Conservation (phyloP, 768 basidiomycete species). For the Xerocomellus dryophilus region DNA sequence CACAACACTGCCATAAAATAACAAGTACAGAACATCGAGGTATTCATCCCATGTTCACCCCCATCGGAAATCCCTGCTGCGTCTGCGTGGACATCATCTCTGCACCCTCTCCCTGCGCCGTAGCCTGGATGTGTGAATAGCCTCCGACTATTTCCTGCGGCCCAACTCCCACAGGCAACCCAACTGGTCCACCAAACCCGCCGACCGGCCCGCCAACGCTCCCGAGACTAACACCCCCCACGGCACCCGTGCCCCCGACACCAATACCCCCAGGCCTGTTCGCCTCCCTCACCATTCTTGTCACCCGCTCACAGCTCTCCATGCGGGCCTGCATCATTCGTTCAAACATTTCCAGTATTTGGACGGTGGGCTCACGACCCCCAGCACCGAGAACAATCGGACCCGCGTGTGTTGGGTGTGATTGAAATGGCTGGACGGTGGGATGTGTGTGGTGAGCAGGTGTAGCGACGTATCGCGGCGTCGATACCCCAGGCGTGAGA, state of each 20-base stretch:
- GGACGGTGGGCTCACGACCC: conserved; percentile 42
- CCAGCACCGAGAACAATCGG: conserved; percentile 31
- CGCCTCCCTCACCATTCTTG: conserved; percentile 47
- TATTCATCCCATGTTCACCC: conserved; percentile 5
- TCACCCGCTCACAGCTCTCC: conserved; percentile 71
- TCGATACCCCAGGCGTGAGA: conserved; percentile 8
- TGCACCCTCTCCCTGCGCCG: conserved; percentile 5
- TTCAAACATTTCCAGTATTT: conserved; percentile 64
- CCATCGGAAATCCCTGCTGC: conserved; percentile 27
- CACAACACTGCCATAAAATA: conserved; percentile 11
- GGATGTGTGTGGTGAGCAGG: conserved; percentile 10
- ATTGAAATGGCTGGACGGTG: conserved; percentile 9
- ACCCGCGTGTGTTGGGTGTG: conserved; percentile 15
- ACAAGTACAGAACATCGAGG: background rate
- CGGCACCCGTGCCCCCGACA: conserved; percentile 3
- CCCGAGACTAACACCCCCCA: conserved; percentile 13
- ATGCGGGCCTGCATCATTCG: conserved; percentile 71
- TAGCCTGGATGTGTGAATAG: conserved; percentile 12
- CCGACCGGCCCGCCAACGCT: conserved; percentile 31
- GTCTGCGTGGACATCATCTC: conserved; percentile 15
- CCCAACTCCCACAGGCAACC: conserved; percentile 20
- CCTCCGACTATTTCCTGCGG: conserved; percentile 20
- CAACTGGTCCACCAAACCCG: conserved; percentile 29
- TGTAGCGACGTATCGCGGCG: conserved; percentile 9
- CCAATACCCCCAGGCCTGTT: conserved; percentile 21